phyloP scores from a whole-genome alignment of 2,329 filamentous ascomycete species.

The Ophiostoma australiae region DNA sequence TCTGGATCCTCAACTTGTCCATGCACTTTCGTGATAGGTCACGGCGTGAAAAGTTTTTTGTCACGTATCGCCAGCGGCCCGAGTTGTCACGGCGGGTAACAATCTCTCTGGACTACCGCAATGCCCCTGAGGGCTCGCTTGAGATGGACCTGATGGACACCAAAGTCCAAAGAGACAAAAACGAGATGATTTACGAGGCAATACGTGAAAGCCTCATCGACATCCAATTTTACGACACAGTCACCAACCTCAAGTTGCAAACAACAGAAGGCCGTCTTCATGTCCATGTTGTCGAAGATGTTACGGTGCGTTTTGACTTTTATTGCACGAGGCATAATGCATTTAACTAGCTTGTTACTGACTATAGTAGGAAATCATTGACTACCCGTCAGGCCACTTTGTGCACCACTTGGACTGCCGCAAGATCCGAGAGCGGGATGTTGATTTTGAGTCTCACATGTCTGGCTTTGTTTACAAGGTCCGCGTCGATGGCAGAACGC shows the following conservation, averaged over 20 bases:
- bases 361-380: slow-evolving; percentile 68
- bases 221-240: slow-evolving; percentile 92
- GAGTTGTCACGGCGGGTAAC: slow-evolving; percentile 82
- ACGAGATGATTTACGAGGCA: slow-evolving; percentile 84
- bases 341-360: slow-evolving; percentile 9
- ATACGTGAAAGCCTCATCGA: slow-evolving; percentile 88
- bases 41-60: slow-evolving; percentile 93
- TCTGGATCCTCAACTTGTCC: slow-evolving; percentile 94
- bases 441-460: slow-evolving; percentile 85
- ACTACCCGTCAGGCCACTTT: slow-evolving; percentile 68
- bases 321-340: not conserved
- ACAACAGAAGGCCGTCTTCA: slow-evolving; percentile 83
- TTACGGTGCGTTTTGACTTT: slow-evolving; percentile 56
- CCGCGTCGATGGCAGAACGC: slow-evolving; percentile 57
- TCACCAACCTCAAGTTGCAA: slow-evolving; percentile 91
- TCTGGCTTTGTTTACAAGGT: slow-evolving; percentile 98
- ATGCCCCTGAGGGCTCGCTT: slow-evolving; percentile 72
- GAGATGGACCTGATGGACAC: slow-evolving; percentile 76
- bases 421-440: slow-evolving; percentile 64
- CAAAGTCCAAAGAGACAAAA: slow-evolving; percentile 86
- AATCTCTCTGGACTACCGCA: slow-evolving; percentile 86
- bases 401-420: slow-evolving; percentile 67
- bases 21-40: slow-evolving; percentile 97
- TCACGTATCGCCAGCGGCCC: slow-evolving; percentile 81
- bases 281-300: slow-evolving; percentile 96